Evolutionary conservation across 139 green algal species (phyloP).

Genomic region (Deuterostichococcus epilithicus): DNA sequence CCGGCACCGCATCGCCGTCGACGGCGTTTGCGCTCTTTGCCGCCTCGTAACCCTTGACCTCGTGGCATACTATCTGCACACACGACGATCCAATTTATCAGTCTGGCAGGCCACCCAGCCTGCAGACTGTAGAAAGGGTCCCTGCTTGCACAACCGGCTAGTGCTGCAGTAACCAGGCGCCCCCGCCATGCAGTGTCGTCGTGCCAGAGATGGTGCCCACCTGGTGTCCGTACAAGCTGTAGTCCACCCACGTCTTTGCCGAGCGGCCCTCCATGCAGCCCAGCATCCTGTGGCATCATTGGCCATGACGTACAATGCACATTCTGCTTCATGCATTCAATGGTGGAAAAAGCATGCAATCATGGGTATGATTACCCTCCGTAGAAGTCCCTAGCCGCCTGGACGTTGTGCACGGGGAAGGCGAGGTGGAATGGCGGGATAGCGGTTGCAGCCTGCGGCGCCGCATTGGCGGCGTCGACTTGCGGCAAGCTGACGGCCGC

Average conservation of each 20-base stretch:
- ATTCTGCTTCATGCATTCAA: neutral
- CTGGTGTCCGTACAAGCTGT: slow-evolving; percentile 75
- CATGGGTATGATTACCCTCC: slow-evolving; percentile 26
- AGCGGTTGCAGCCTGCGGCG: too few species aligned
- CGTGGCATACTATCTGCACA: slow-evolving; percentile 60
- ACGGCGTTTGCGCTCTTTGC: slow-evolving; percentile 38
- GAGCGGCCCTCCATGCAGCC: slow-evolving; percentile 62
- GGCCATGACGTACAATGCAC: neutral
- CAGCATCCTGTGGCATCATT: slow-evolving; percentile 40
- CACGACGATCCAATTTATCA: neutral
- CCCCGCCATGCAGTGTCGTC: too few species aligned
- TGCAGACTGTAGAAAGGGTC: too few species aligned
- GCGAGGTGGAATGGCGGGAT: slow-evolving; percentile 76
- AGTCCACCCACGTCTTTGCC: slow-evolving; percentile 67
- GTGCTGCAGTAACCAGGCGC: too few species aligned
- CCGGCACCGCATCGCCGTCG: slow-evolving; percentile 80
- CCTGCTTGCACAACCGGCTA: too few species aligned
- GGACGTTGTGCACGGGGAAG: slow-evolving; percentile 68
- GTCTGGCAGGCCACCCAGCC: too few species aligned
- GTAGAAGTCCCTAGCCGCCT: slow-evolving; percentile 66
- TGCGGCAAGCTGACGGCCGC: too few species aligned
- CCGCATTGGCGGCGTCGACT: too few species aligned
- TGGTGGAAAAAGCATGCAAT: neutral
- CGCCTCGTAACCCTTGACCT: slow-evolving; percentile 63
- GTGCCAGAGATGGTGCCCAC: too few species aligned